These are phyloP conservation scores for Phytopythium cucurbitacearum DNA, from an alignment of 352 stramenopile species.

Conservation along the genomic window DNA sequence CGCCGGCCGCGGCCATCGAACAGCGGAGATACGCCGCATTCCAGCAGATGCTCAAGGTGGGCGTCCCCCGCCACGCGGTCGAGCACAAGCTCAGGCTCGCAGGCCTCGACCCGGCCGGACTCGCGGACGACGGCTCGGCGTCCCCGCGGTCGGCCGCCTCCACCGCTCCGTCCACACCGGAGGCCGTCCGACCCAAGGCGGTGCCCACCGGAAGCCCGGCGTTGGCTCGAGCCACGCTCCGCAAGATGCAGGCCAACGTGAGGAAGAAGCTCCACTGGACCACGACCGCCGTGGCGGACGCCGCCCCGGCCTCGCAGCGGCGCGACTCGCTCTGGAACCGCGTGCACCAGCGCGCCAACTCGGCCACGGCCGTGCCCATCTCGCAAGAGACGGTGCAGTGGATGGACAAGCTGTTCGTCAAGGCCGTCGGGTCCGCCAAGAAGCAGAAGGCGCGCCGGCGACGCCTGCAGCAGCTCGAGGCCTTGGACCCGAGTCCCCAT, in stretches of 20 bases:
- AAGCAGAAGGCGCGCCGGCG: constrained; percentile 3
- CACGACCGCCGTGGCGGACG: constrained; percentile 35
- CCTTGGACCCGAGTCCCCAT: background rate
- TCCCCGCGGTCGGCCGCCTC: constrained; percentile 28
- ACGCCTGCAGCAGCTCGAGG: background rate
- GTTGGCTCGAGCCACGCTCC: constrained; percentile 18
- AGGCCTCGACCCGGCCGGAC: constrained; percentile 39
- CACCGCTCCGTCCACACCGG: constrained; percentile 24
- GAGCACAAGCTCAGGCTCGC: constrained; percentile 59
- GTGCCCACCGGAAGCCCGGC: constrained; percentile 11
- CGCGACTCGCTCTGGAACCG: constrained; percentile 53
- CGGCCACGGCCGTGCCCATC: constrained; percentile 31
- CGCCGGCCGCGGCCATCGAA: constrained; percentile 27
- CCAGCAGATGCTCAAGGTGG: constrained; percentile 68
- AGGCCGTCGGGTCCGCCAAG: constrained; percentile 29
- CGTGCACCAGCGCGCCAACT: constrained; percentile 15
- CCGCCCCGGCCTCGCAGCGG: constrained; percentile 17
- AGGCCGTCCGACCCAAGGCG: constrained; percentile 9
- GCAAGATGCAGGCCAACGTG: constrained; percentile 50
- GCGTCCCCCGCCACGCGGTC: constrained; percentile 48
- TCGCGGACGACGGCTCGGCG: constrained; percentile 24
- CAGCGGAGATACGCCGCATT: constrained; percentile 47
- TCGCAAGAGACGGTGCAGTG: constrained; percentile 57
- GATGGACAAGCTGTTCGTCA: constrained; percentile 75
- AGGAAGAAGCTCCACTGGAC: constrained; percentile 80